Base-by-base conservation (phyloP, 176 grass and related monocot genomes). In the Saccharum spontaneum region DNA sequence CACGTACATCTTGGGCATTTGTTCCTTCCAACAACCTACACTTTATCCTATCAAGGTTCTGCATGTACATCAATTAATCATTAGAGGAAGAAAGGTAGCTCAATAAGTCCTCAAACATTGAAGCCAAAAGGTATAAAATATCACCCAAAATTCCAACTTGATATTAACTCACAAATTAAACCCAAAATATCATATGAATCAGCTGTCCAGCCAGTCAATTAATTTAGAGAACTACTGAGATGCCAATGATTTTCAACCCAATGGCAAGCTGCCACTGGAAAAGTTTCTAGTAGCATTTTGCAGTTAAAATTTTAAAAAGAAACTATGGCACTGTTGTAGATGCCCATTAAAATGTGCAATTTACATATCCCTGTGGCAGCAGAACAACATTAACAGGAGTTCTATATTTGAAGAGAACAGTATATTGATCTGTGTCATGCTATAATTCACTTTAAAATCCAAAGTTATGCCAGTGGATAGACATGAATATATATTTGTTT, bases 21-120 rank as follows among this genome's bases (percentile, higher is more conserved):
- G 97, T 99, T 77, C 97, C 97, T 90, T 99, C 97, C 78, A 99
- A 79, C 67, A 99, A 90, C 76, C 97, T 94, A 73, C 97, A 99
- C 52, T 99, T 99, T 85, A 99, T 96, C 83, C 97, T 93, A 92
- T 99, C 97, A 67, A 99, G 97, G 46, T 99, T 94, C 97, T 99
- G 91, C 81, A 72, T 69, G 18, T 62, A 82, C 54, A 86, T 49
- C 7, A 17, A 81, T 16, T 59, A 57, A 23, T 82, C 43, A n/a
- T 41, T 48, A 87, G 59, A 17, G 14, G 78, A 71, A 86, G 36
- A 69, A 63, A 88, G 30, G 67, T 59, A 86, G 9, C 17, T 69
- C 59, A 81, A 65, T 67, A 83, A 78, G 30, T 46, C 45, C 57
- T 76, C 8, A 77, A 82, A 80, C 7, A 40, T 49, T 81, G 46